Evolutionary conservation across 2,329 filamentous ascomycete species (phyloP), one percentile per base, ranked within the genome.

Genomic region (Aspergillus tamarii): DNA sequence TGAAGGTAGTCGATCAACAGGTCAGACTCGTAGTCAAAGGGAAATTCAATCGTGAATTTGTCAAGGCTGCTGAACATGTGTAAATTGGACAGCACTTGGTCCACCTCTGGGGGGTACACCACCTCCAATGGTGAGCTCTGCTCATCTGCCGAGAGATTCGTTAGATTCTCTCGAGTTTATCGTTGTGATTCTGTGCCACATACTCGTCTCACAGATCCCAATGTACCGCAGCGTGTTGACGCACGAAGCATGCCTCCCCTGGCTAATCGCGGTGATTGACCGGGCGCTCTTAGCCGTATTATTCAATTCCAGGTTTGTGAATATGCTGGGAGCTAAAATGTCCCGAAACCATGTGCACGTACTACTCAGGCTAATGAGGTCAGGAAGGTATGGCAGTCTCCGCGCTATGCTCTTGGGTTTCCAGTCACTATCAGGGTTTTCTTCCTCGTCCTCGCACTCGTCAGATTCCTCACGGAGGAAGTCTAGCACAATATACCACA

Each of bases 191-290:
- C 6, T 26, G 16, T 55, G 19, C 28, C 34, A 57, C 55, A 32
- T 19, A 57, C 55, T 8, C 16, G 26, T 19, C 41, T 57, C 39
- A 30, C 55, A 41, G 26, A 57, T 57, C 4, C 34, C 55, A 14
- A 57, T n/a, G 39, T 57, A 57, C 26, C 55, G 55, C 55, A 57
- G 55, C 55, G 43, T 39, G 26, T 45, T 41, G 16, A 57, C 55
- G 14, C 55, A 57, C 9, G n/a, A 21, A 46, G 34, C 36, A 16
- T 23, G 43, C 11, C 26, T 45, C 23, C 55, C 55, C 9, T 45
- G n/a, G 16, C 36, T 14, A 12, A 57, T 43, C 3, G 55, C 23
- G 4, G 28, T 28, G 11, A 57, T 45, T 23, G 55, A 57, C 6
- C 28, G 34, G 23, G 55, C 36, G 23, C 55, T 57, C 19, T 57